Base-by-base conservation (phyloP, 1,284 basidiomycete species). In the Sanghuangporus sanghuang region DNA sequence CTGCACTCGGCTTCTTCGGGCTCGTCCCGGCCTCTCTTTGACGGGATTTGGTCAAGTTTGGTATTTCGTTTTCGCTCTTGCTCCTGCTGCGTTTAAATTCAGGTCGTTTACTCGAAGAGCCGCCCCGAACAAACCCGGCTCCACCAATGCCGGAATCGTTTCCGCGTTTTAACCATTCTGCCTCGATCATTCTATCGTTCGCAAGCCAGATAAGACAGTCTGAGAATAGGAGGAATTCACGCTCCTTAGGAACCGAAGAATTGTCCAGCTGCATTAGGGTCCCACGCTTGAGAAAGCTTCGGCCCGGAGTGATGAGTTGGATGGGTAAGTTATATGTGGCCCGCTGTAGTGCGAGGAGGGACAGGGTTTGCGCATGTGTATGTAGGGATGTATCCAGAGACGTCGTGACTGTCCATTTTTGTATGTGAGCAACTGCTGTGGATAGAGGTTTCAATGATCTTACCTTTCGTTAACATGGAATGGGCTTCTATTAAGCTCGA, bases 141-240 rank as follows among this genome's bases (percentile, higher is more conserved):
- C 57, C 59, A 49, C 48, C 49, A 36, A 50, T 64, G 52, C 55
- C 60, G 39, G 39, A 46, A 32, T 32, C 56, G 36, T 62, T 59
- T 55, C 48, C 68, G 68, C 72, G 40, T 69, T 67, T 53, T 27
- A 40, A 54, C 66, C 65, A 64, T 57, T 62, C 66, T 6, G 56
- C 52, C n/a, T 66, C 64, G 60, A 68, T 70, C 61, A 70, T 74
- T 71, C 74, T 75, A 18, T 72, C 69, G 27, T 70, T 68, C 61
- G 84, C 85, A 35, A 93, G 80, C 86, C 92, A 94, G 32, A 95
- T 70, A 18, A 95, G 73, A 67, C 86, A 87, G 73, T 95, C 93
- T 7, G 86, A 89, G 72, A 95, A 92, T 0, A 95, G 79, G 12
- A 95, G 77, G 70, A 95, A 90, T 65, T 90, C 86, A 54, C 87